Evolutionary conservation across 2,329 filamentous ascomycete genomes (phyloP).

Genomic region (Verticillium nubilum): DNA sequence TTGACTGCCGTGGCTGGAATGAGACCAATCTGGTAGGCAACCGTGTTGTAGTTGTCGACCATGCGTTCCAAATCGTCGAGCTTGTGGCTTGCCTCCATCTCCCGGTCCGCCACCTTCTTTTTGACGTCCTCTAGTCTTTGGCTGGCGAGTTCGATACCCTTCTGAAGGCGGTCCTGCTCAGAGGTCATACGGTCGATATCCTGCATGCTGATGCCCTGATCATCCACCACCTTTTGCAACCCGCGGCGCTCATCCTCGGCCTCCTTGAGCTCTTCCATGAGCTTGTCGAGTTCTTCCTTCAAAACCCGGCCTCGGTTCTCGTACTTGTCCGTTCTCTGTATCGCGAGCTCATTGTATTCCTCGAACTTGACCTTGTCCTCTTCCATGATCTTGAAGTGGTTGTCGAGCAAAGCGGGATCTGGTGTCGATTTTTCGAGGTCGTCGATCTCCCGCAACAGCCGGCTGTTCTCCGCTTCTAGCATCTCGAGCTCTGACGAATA

Average conservation of each 20-base stretch:
- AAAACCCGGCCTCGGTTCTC: slow-evolving; percentile 73
- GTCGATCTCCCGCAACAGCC: slow-evolving; percentile 78
- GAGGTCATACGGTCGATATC: slow-evolving; percentile 99
- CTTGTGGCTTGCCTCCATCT: slow-evolving; percentile 77
- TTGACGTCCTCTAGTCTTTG: slow-evolving; percentile 80
- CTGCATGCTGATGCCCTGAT: slow-evolving; percentile 90
- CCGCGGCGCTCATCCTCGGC: slow-evolving; percentile 76
- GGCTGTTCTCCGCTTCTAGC: slow-evolving; percentile 80
- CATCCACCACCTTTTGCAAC: slow-evolving; percentile 82
- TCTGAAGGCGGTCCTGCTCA: slow-evolving; percentile 89
- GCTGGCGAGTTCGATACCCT: slow-evolving; percentile 72
- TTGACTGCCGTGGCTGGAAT: slow-evolving; percentile 82
- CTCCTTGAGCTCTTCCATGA: slow-evolving; percentile 67
- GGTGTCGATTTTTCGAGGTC: slow-evolving; percentile 83
- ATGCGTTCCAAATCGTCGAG: slow-evolving; percentile 89
- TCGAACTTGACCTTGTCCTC: slow-evolving; percentile 95
- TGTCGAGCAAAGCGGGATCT: slow-evolving; percentile 76
- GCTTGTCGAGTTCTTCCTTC: slow-evolving; percentile 80
- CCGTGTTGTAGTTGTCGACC: slow-evolving; percentile 87
- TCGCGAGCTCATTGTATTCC: slow-evolving; percentile 81
- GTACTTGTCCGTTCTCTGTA: slow-evolving; percentile 84
- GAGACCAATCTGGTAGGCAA: slow-evolving; percentile 88
- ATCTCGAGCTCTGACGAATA: slow-evolving; percentile 79
- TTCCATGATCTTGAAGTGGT: slow-evolving; percentile 88
- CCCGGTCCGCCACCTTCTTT: slow-evolving; percentile 76